Percentiles rank a stretch among this genome's conserved stretches.
These are phyloP conservation scores for Apiospora malaysiana DNA, from an alignment of 2,329 filamentous ascomycete species.

Conservation along the genomic window DNA sequence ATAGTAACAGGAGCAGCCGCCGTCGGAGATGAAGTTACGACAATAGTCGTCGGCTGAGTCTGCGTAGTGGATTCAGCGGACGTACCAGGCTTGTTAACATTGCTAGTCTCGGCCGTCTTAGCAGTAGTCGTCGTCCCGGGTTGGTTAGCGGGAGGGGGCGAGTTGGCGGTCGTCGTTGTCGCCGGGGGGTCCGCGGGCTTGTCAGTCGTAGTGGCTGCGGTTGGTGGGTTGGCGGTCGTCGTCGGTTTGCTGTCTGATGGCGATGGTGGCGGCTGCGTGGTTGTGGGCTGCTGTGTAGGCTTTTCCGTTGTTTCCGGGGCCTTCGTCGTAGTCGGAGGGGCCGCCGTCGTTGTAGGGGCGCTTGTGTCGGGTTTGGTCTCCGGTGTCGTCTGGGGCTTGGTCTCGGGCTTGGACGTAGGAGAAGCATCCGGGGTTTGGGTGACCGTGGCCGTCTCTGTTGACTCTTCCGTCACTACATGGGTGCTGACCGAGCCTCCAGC, in stretches of 20 bases:
- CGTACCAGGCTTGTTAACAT: slow-evolving; percentile 36
- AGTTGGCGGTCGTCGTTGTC: slow-evolving; percentile 1
- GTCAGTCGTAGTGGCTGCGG: neutral
- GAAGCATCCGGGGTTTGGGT: neutral
- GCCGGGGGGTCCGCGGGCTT: neutral
- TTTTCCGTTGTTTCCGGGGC: slow-evolving; percentile 21
- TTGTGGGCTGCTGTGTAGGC: slow-evolving; percentile 27
- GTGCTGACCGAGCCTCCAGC: slow-evolving; percentile 24
- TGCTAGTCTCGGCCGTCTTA: slow-evolving; percentile 32
- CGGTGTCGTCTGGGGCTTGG: neutral
- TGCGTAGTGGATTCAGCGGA: slow-evolving; percentile 32
- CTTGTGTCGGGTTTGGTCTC: slow-evolving; percentile 16
- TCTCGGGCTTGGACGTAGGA: slow-evolving; percentile 9
- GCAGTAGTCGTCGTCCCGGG: slow-evolving; percentile 27
- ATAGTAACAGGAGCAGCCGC: neutral
- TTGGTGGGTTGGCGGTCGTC: slow-evolving; percentile 8
- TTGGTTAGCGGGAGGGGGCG: slow-evolving; percentile 18
- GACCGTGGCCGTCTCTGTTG: slow-evolving; percentile 24
- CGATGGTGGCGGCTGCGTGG: neutral
- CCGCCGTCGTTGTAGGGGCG: slow-evolving; percentile 12
- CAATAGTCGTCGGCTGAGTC: slow-evolving; percentile 27
- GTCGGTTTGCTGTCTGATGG: slow-evolving; percentile 5
- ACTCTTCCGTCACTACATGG: slow-evolving; percentile 24
- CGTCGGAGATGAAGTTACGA: slow-evolving; percentile 5
- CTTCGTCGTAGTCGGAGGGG: slow-evolving; percentile 21